Conservation (phyloP, 2,329 filamentous ascomycete genomes). For the Ophiocordyceps robertsii region DNA sequence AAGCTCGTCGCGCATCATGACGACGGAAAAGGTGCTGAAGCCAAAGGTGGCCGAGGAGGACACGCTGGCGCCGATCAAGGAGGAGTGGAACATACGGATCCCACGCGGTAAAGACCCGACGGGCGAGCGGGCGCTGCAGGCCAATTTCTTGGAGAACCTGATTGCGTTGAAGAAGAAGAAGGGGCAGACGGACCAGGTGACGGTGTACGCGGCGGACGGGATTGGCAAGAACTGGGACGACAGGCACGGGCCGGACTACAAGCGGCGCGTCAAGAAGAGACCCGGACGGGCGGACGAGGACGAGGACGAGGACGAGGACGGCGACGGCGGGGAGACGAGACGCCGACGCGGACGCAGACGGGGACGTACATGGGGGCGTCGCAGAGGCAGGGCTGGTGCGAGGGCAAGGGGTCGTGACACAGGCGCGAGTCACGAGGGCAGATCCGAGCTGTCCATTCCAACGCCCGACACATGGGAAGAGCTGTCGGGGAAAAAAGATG, state of each 20-base stretch:
- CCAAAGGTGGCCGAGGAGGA: slow-evolving; percentile 24
- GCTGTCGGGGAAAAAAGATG: slow-evolving; percentile 9
- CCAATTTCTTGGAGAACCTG: slow-evolving; percentile 50
- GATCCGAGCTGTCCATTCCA: slow-evolving; percentile 15
- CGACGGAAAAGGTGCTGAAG: slow-evolving; percentile 41
- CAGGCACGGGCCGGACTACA: slow-evolving; percentile 25
- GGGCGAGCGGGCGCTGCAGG: slow-evolving; percentile 33
- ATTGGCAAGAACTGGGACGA: slow-evolving; percentile 27
- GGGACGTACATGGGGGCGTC: background rate
- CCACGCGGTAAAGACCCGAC: slow-evolving; percentile 30
- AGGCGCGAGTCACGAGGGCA: background rate
- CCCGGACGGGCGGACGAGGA: slow-evolving; percentile 4
- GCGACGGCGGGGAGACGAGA: slow-evolving; percentile 2
- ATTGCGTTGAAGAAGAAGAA: slow-evolving; percentile 50
- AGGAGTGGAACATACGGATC: slow-evolving; percentile 29
- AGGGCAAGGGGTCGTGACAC: background rate
- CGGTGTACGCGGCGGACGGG: slow-evolving; percentile 37
- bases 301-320: slow-evolving; percentile 12
- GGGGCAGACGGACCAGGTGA: slow-evolving; percentile 53
- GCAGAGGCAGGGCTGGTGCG: background rate
- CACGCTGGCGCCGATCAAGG: slow-evolving; percentile 23
- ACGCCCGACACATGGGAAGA: slow-evolving; percentile 22
- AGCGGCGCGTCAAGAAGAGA: slow-evolving; percentile 14
- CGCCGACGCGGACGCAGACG: slow-evolving; percentile 7
- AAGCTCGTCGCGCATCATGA: slow-evolving; percentile 47